A percentile compares a stretch with the other conserved stretches of the same genome.
Evolutionary conservation across 371 early-diverging fungal genomes (phyloP).

Genomic region (Vairimorpha ceranae): DNA sequence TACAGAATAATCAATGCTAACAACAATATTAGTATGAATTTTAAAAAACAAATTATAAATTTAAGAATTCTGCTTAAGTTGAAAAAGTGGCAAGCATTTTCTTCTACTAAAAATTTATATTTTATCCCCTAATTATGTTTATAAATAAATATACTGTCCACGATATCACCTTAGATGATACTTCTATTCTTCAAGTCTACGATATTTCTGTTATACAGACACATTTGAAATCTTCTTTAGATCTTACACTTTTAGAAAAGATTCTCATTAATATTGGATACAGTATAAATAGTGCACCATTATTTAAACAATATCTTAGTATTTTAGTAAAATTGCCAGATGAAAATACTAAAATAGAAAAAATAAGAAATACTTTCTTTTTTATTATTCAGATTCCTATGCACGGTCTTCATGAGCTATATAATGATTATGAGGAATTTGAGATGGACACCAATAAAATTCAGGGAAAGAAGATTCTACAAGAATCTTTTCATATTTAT

Average conservation of each 20-base stretch:
- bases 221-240: neutral
- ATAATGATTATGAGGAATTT: constrained; percentile 50
- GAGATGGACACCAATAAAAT: constrained; percentile 39
- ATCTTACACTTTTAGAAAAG: neutral
- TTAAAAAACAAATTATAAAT: no score
- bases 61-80: no score
- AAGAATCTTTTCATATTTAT: constrained; percentile 14
- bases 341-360: constrained; percentile 38
- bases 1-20: no score
- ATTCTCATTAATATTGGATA: neutral
- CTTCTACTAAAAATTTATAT: no score
- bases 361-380: constrained; percentile 43
- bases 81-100: no score
- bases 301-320: neutral
- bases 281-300: neutral
- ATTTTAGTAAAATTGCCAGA: constrained; percentile 39
- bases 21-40: no score
- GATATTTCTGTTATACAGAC: neutral
- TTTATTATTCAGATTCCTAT: constrained; percentile 45
- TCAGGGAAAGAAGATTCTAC: constrained; percentile 30
- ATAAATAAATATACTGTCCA: neutral
- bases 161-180: neutral
- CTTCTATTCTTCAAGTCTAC: neutral
- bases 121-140: neutral
- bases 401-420: constrained; percentile 31